Evolutionary conservation across 148 eudicot genomes (phyloP).

Genomic region (Fagopyrum homotropicum): DNA sequence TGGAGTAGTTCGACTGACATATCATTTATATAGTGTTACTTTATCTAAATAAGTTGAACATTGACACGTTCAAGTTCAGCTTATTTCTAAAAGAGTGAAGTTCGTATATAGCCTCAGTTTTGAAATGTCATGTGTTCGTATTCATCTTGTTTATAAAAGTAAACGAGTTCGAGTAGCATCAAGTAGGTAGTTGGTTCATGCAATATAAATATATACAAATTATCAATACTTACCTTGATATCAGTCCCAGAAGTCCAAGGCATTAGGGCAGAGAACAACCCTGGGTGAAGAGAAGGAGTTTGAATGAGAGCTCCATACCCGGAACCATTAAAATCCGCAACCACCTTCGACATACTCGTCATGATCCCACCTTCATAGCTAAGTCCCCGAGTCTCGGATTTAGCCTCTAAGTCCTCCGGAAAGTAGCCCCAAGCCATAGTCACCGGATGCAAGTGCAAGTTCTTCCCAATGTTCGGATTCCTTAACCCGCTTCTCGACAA

Average conservation of each 20-base stretch:
- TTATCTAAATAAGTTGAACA: too few species aligned
- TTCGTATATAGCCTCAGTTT: too few species aligned
- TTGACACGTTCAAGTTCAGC: too few species aligned
- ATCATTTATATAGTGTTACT: too few species aligned
- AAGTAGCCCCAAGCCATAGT: conserved; percentile 75
- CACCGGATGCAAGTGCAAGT: conserved; percentile 71
- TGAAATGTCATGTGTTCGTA: too few species aligned
- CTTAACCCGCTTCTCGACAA: conserved; percentile 50
- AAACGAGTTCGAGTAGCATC: too few species aligned
- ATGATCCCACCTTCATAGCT: conserved; percentile 74
- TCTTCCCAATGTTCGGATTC: conserved; percentile 51
- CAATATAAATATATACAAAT: too few species aligned
- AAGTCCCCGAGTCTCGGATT: conserved; percentile 24
- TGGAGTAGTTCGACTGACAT: too few species aligned
- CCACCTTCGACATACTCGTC: conserved; percentile 60
- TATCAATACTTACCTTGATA: conserved; percentile 22
- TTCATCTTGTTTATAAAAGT: too few species aligned
- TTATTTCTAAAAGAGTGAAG: too few species aligned
- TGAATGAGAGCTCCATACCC: conserved; percentile 62
- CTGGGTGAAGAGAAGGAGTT: conserved; percentile 71
- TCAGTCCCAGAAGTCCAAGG: conserved; percentile 62
- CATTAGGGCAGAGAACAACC: conserved; percentile 46
- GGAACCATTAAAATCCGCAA: conserved; percentile 20
- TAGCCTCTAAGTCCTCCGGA: conserved; percentile 24
- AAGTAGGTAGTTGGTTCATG: too few species aligned